phyloP scores from a whole-genome alignment of 2,329 filamentous ascomycete species.

The Paecilomyces formosus region DNA sequence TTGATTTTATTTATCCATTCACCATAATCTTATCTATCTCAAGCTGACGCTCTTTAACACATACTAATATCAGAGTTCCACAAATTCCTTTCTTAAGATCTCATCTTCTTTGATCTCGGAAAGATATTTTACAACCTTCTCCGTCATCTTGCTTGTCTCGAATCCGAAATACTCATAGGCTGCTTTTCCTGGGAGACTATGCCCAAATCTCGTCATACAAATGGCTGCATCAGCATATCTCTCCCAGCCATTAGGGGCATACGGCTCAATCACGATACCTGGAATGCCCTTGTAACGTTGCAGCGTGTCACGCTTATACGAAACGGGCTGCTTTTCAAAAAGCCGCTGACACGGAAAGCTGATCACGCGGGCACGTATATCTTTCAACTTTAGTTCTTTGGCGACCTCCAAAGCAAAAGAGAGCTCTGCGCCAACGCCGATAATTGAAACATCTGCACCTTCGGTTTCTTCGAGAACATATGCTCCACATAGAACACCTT shows the following conservation, averaged over 20 bases:
- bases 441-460: slow-evolving; percentile 38
- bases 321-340: slow-evolving; percentile 40
- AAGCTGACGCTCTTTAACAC: background rate
- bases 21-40: background rate
- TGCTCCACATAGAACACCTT: slow-evolving; percentile 32
- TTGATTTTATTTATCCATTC: background rate
- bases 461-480: slow-evolving; percentile 34
- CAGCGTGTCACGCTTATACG: slow-evolving; percentile 40
- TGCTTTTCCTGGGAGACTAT: slow-evolving; percentile 12
- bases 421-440: slow-evolving; percentile 46
- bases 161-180: slow-evolving; percentile 20
- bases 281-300: slow-evolving; percentile 30
- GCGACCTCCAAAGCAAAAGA: slow-evolving; percentile 39
- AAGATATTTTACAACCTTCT: slow-evolving; percentile 5
- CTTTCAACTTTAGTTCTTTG: slow-evolving; percentile 31
- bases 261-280: slow-evolving; percentile 44
- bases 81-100: slow-evolving; percentile 5
- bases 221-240: slow-evolving; percentile 45
- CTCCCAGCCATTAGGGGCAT: slow-evolving; percentile 45
- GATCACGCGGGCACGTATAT: slow-evolving; percentile 39
- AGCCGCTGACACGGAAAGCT: slow-evolving; percentile 45
- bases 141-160: slow-evolving; percentile 5
- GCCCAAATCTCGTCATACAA: slow-evolving; percentile 39
- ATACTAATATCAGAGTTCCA: slow-evolving; percentile 2
- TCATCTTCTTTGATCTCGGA: slow-evolving; percentile 2